Base-by-base conservation (phyloP, 1,284 basidiomycete genomes). In the Melampsora larici-populina region DNA sequence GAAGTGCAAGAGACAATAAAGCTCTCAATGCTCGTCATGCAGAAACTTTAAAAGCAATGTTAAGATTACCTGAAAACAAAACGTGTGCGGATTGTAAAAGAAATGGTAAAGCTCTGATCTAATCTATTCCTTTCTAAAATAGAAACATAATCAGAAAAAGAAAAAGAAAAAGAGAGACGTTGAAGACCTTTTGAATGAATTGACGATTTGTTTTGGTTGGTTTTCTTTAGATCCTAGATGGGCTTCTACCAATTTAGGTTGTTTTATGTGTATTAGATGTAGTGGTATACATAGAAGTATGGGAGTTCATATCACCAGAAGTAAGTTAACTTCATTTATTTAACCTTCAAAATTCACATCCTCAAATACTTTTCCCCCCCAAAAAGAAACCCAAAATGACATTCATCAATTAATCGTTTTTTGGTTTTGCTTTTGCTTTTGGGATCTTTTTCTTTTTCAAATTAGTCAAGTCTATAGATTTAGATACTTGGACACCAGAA, bases 221-320 rank as follows among this genome's bases (percentile, higher is more conserved):
- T 40, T 60, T 33, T 21, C 11, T 40, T 49, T 81, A 96, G 96
- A 98, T 86, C 93, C 96, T 51, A 88, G 96, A 83, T 99, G 96
- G 96, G 96, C 96, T 26, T 95, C 94, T 1, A 97, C 95, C 93
- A 99, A 98, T 84, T 85, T 98, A 90, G 94, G 84, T 81, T 89
- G 83, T 48, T 72, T 79, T 83, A 86, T 97, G 55, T 99, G 96
- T 84, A 98, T 99, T 81, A 89, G 96, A 79, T 99, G 96, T 85
- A 97, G 94, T n/a, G 96, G 96, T 46, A 92, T 98, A 78, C 96
- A 99, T 85, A 91, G 97, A 55, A 91, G 92, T 43, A 96, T 99
- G 93, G 97, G 97, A 79, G 98, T 96, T 0, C 97, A 99, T 84
- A 96, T 97, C 84, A 92, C 91, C 85, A 92, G 91, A 83, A 85